These are phyloP conservation scores for Melanomma pulvis-pyrius DNA, from an alignment of 495 filamentous ascomycete species.

Conservation along the genomic window DNA sequence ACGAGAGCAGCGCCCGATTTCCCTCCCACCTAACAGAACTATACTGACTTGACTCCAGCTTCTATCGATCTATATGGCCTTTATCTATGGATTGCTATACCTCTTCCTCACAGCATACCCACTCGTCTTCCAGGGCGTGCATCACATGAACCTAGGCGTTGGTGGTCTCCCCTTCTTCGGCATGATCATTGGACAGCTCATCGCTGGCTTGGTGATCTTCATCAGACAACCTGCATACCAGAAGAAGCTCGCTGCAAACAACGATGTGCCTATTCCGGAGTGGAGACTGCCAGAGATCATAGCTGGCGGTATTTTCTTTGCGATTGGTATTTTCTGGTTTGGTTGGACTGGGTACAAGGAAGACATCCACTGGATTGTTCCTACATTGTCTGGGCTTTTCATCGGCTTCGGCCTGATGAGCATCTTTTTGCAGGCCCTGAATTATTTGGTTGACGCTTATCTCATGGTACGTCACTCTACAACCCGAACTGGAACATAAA, in stretches of 20 bases:
- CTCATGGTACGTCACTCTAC: slow-evolving; percentile 64
- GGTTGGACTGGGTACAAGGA: slow-evolving; percentile 72
- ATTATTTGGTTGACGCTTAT: slow-evolving; percentile 87
- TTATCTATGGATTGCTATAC: slow-evolving; percentile 67
- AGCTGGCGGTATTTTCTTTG: slow-evolving; percentile 71
- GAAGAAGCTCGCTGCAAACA: slow-evolving; percentile 61
- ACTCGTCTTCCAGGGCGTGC: slow-evolving; percentile 73
- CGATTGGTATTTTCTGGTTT: slow-evolving; percentile 83
- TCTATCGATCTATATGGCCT: slow-evolving; percentile 75
- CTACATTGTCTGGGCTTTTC: slow-evolving; percentile 68
- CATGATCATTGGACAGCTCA: slow-evolving; percentile 73
- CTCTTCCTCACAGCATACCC: slow-evolving; percentile 82
- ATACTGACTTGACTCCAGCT: no score
- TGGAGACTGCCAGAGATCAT: slow-evolving; percentile 85
- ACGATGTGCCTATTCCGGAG: slow-evolving; percentile 75
- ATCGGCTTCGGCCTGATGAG: slow-evolving; percentile 68
- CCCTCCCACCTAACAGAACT: neutral
- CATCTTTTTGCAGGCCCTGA: slow-evolving; percentile 83
- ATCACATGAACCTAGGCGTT: slow-evolving; percentile 67
- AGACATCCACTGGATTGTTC: slow-evolving; percentile 79
- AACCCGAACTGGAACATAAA: neutral
- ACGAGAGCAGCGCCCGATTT: no score
- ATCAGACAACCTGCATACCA: slow-evolving; percentile 67
- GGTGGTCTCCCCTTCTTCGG: slow-evolving; percentile 78
- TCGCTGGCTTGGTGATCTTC: slow-evolving; percentile 67